Conservation (phyloP, 1,284 basidiomycete species). For the Pterula multifida region DNA sequence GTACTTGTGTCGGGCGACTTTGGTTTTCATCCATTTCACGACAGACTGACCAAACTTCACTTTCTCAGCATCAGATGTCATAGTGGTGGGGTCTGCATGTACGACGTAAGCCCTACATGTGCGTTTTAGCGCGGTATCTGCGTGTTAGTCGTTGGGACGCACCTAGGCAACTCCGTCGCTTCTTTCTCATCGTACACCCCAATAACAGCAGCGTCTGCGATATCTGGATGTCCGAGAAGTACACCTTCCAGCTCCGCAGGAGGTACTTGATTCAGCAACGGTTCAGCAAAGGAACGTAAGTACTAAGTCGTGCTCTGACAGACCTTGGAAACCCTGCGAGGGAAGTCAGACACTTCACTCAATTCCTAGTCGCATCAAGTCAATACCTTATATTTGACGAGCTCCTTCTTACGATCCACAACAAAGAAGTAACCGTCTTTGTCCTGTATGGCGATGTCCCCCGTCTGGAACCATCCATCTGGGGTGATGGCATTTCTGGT, state of each 20-base stretch:
- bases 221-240: constrained; percentile 58
- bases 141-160: not conserved
- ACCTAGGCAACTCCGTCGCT: constrained; percentile 72
- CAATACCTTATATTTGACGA: constrained; percentile 67
- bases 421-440: constrained; percentile 53
- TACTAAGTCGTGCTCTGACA: constrained; percentile 7
- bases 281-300: constrained; percentile 17
- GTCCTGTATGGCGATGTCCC: constrained; percentile 59
- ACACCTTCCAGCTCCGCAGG: constrained; percentile 75
- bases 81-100: constrained; percentile 25
- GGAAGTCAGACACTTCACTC: no score
- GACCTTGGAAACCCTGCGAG: constrained; percentile 48
- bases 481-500: constrained; percentile 55
- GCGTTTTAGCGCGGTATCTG: not conserved
- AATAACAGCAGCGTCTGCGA: constrained; percentile 66
- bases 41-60: constrained; percentile 34
- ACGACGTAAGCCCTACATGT: constrained; percentile 58
- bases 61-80: constrained; percentile 25
- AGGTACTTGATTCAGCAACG: constrained; percentile 38
- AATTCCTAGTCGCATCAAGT: no score
- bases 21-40: constrained; percentile 46
- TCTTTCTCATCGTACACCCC: constrained; percentile 48
- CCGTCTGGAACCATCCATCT: constrained; percentile 78
- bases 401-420: constrained; percentile 66
- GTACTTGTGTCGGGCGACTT: constrained; percentile 55